Evolutionary conservation across 2,329 filamentous ascomycete species (phyloP), one percentile per base, ranked within the genome.

Genomic region (Pyrenochaeta sp.): DNA sequence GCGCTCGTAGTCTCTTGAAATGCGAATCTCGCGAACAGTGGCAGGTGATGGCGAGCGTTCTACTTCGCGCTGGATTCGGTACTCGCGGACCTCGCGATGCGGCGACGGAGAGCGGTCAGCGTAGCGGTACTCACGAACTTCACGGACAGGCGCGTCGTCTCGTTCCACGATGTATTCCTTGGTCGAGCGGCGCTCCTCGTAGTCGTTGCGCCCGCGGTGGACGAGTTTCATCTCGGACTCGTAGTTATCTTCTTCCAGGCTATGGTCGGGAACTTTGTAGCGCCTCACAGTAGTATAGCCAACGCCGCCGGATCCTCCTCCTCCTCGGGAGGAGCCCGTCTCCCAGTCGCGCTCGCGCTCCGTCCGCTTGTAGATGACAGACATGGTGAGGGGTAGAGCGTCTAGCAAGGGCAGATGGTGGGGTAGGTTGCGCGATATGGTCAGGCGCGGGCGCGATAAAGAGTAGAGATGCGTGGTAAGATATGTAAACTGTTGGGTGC

Each of bases 261-360:
- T 77, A 52, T 66, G 66, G 48, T 85, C 82, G 49, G 83, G 82
- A n/a, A 83, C 74, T 60, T 82, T 81, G 79, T 89, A 89, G 67
- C 86, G 85, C 71, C 85, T 86, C 65, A 88, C 83, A 6, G 84
- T 86, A 63, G 83, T 85, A 67, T 82, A 84, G 61, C 77, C 80
- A 58, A 77, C 77, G 69, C 69, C 65, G 28, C 50, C 50, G 3
- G 45, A 37, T 37, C 39, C 50, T 19, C 25, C 32, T 54, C 40
- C 50, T 22, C 28, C 34, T 52, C 66, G 65, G 45, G 66, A 64
- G 32, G 72, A 71, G 50, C 68, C 64, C 13, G 75, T 71, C 44
- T 81, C 80, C 72, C 78, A 80, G 65, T 82, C 79, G 61, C 79
- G 78, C 66, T 82, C 79, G 50, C 80, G 76, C 52, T 82, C 80